Base-by-base conservation (phyloP, 352 stramenopile species). In the Phytopythium montanum region DNA sequence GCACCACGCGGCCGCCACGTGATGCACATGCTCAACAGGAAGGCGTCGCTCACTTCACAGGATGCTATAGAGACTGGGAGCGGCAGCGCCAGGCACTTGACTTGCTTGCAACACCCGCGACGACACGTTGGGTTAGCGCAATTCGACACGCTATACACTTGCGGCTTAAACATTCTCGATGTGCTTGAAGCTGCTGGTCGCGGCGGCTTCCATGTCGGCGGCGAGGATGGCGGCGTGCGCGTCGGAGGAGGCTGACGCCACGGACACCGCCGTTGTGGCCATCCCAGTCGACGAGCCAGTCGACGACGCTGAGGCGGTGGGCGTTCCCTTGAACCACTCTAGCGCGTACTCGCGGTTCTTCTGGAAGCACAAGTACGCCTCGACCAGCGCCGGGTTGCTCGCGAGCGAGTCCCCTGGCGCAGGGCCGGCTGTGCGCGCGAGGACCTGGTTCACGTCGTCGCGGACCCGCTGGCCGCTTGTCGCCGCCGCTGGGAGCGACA, bases 281-380 rank as follows among this genome's bases (percentile, higher is more conserved):
- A 51, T 33, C 13, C 59, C 44, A 71, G 44, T 81, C 69, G 23
- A 71, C 33, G 45, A 81, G 48, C 56, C 23, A 10, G 56, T 65
- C 33, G 76, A 18, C 7, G 62, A 61, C 28, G 60, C 51, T 23
- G 59, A 52, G 16, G 73, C 46, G 9, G 59, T 72, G 12, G 65
- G 51, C 21, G 72, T 72, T 51, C 70, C 83, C 56, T 76, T 74
- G 73, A 93, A 90, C 79, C 81, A 90, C 62, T 93, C 84, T 25
- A 92, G 54, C 5, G 77, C 84, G 42, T 76, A 85, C 23, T 85
- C 65, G 61, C 87, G 87, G 70, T 94, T 94, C 68, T 86, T 86
- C 62, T 94, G 84, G 62, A 94, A 94, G 66, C 76, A 87, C 44
- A 94, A 38, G 55, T 87, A 90, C 51, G 80, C 78, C 54, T 92